Evolutionary conservation across 2,329 filamentous ascomycete genomes (phyloP), one percentile per base, ranked within the genome.

Genomic region (Colletotrichum cuscutae): DNA sequence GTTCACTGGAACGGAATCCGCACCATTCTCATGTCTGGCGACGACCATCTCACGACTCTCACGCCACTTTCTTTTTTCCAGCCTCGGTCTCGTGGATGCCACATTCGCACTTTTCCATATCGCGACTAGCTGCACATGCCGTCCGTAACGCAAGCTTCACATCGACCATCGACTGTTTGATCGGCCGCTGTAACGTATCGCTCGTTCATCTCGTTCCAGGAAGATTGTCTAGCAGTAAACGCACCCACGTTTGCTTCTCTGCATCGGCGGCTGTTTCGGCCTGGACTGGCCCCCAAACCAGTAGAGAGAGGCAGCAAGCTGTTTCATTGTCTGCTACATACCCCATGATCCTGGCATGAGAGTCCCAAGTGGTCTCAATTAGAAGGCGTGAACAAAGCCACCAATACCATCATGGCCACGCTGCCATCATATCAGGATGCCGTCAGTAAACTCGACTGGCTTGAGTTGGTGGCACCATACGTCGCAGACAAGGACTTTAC

Each of bases 351-450:
- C 46, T 13, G 26, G 28, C 15, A 15, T 49, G 3, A 12, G 22
- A 52, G 11, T 15, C 58, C 22, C 26, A 22, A 1, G 13, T 26
- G 30, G 4, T 28, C 37, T 24, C 11, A 9, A 52, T 11, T 28
- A 42, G 54, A 22, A 46, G 22, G 42, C 12, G 24, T 26, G 52
- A 49, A 60, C 42, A 49, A n/a, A 32, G 35, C 46, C 61, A 26
- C n/a, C 65, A 12, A 35, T 15, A n/a, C 53, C 11, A 59, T 7
- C 57, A 72, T 72, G 69, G 22, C 56, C 9, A 72, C 77, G 12
- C 83, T 86, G n/a, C 88, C 89, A 1, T 88, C 89, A 0, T 91
- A 91, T 77, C 80, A 83, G 63, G 84, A 89, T 71, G 88, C 89
- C 65, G 85, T 82, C 2, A 76, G 81, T 8, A 80, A 77, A 11